Conservation (phyloP, 345 rosid genomes). For the Laguncularia racemosa region DNA sequence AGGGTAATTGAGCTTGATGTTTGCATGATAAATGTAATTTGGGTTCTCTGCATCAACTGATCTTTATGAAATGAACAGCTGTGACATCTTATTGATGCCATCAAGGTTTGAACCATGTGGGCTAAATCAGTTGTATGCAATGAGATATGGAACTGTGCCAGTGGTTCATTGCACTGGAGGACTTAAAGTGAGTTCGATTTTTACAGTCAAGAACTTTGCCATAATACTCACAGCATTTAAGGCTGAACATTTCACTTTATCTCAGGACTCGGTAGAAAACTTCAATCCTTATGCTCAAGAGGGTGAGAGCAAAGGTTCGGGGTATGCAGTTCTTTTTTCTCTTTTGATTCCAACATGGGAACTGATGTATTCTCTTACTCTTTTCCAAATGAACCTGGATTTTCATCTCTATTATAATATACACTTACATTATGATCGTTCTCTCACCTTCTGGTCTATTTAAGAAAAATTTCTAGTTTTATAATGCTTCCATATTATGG, state of each 20-base stretch:
- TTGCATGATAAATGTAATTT: background rate
- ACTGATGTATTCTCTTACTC: background rate
- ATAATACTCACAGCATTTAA: constrained; percentile 4
- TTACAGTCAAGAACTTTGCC: background rate
- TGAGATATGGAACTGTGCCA: constrained; percentile 94
- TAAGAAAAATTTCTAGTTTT: too few relatives aligned
- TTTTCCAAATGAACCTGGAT: background rate
- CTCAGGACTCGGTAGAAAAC: constrained; percentile 82
- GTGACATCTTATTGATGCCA: constrained; percentile 95
- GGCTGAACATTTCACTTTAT: background rate
- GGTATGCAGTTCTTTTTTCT: constrained; percentile 38
- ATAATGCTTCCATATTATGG: background rate
- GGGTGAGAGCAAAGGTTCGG: constrained; percentile 73
- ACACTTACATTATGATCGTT: too few relatives aligned
- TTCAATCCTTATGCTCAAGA: constrained; percentile 67
- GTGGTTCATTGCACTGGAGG: constrained; percentile 96
- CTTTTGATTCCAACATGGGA: too few relatives aligned
- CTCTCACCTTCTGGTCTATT: too few relatives aligned
- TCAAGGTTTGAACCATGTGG: constrained; percentile 98
- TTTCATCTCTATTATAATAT: too few relatives aligned
- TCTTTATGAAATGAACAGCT: constrained; percentile 38
- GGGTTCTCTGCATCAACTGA: background rate
- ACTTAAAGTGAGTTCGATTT: constrained; percentile 57
- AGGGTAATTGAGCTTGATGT: constrained; percentile 44
- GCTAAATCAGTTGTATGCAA: constrained; percentile 87